phyloP scores from a whole-genome alignment of 768 basidiomycete species.

The Psilocybe subaeruginosa region DNA sequence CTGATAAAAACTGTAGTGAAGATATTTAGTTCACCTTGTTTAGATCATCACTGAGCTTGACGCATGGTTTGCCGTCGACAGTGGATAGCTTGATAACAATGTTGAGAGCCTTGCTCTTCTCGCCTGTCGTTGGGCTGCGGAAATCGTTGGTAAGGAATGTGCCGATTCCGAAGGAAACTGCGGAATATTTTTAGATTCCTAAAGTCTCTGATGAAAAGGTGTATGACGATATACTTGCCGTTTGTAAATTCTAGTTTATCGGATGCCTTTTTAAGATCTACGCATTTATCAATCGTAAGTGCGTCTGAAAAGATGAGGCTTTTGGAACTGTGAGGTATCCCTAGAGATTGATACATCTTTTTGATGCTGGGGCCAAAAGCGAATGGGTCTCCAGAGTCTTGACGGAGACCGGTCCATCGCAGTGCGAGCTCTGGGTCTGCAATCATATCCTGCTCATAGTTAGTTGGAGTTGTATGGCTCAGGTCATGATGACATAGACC shows the following conservation, averaged over 20 bases:
- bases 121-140: constrained; percentile 44
- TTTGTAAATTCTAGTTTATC: constrained; percentile 69
- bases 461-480: constrained; percentile 3
- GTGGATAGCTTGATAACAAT: constrained; percentile 93
- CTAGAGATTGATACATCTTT: constrained; percentile 69
- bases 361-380: constrained; percentile 77
- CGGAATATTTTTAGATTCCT: not conserved
- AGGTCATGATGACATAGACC: not conserved
- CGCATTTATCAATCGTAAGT: constrained; percentile 69
- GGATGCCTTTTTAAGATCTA: constrained; percentile 72
- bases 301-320: constrained; percentile 85
- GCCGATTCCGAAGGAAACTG: constrained; percentile 92
- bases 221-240: constrained; percentile 39
- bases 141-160: constrained; percentile 95
- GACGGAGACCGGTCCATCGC: constrained; percentile 83
- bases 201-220: not conserved
- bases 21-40: constrained; percentile 55
- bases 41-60: constrained; percentile 94
- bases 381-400: constrained; percentile 93
- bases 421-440: constrained; percentile 59
- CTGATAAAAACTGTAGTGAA: not conserved
- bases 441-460: constrained; percentile 53
- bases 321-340: constrained; percentile 68
- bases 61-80: constrained; percentile 74
- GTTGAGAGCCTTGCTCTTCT: constrained; percentile 82